These are phyloP conservation scores for Wickerhamomyces xylosicus DNA, from an alignment of 805 yeast genomes.

Conservation along the genomic window DNA sequence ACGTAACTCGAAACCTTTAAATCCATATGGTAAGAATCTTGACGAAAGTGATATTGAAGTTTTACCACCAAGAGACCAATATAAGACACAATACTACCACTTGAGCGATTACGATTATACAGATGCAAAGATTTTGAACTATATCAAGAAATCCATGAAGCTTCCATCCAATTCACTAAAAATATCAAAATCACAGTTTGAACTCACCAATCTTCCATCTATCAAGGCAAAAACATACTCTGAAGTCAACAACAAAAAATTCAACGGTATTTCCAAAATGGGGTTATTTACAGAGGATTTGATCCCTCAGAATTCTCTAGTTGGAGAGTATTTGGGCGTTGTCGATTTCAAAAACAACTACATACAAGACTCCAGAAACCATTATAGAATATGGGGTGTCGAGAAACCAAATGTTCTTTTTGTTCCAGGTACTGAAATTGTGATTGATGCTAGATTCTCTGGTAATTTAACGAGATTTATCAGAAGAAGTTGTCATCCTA, in stretches of 20 bases:
- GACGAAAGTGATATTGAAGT: constrained; percentile 25
- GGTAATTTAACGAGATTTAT: constrained; percentile 73
- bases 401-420: constrained; percentile 49
- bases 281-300: constrained; percentile 40
- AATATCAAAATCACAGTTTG: constrained; percentile 17
- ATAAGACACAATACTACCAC: constrained; percentile 23
- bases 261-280: constrained; percentile 54
- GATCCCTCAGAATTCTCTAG: constrained; percentile 36
- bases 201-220: constrained; percentile 19
- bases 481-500: constrained; percentile 68
- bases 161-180: constrained; percentile 6
- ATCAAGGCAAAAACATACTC: constrained; percentile 45
- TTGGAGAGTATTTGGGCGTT: constrained; percentile 66
- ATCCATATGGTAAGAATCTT: constrained; percentile 20
- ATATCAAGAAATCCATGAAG: constrained; percentile 29
- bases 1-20: constrained; percentile 13
- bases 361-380: constrained; percentile 56
- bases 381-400: constrained; percentile 66
- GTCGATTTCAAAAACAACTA: constrained; percentile 58
- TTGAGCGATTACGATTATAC: constrained; percentile 29
- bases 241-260: constrained; percentile 45
- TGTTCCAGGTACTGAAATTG: constrained; percentile 50
- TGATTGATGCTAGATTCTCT: constrained; percentile 65
- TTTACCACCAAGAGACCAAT: constrained; percentile 26
- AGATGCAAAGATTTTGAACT: constrained; percentile 30